Evolutionary conservation across 345 rosid species (phyloP).

Genomic region (Hibiscus syriacus): DNA sequence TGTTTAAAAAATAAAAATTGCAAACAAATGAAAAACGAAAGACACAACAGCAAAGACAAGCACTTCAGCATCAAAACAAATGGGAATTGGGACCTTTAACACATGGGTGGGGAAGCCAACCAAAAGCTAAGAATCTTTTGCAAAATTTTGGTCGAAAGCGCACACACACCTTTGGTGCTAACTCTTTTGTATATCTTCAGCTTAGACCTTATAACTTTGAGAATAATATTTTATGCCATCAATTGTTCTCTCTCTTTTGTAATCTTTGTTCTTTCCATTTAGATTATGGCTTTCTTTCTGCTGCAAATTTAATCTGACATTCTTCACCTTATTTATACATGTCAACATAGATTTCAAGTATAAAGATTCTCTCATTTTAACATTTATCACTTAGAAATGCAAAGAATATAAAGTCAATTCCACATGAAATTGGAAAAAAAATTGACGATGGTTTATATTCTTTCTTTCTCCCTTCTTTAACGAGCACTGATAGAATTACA

Average conservation of each 20-base stretch:
- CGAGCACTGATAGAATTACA: no score
- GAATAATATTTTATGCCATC: not conserved
- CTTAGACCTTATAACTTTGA: not conserved
- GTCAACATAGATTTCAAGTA: not conserved
- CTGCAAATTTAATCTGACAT: not conserved
- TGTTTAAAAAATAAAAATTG: conserved; percentile 8
- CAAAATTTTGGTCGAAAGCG: conserved; percentile 48
- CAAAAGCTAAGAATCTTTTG: conserved; percentile 40
- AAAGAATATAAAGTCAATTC: no score
- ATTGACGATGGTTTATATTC: no score
- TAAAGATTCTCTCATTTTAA: no score
- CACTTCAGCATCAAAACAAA: conserved; percentile 41
- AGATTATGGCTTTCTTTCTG: not conserved
- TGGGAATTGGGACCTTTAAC: conserved; percentile 66
- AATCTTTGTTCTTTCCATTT: not conserved
- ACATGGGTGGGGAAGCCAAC: conserved; percentile 81
- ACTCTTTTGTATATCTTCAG: not conserved
- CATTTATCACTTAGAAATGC: no score
- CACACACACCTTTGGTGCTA: conserved; percentile 28
- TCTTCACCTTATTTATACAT: not conserved
- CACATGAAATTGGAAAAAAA: no score
- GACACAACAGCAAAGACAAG: conserved; percentile 57
- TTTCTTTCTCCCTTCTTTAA: no score
- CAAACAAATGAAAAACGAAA: conserved; percentile 14
- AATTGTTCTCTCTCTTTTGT: not conserved